Conservation (phyloP, 1,284 basidiomycete genomes). For the Cutaneotrichosporon sp. region DNA sequence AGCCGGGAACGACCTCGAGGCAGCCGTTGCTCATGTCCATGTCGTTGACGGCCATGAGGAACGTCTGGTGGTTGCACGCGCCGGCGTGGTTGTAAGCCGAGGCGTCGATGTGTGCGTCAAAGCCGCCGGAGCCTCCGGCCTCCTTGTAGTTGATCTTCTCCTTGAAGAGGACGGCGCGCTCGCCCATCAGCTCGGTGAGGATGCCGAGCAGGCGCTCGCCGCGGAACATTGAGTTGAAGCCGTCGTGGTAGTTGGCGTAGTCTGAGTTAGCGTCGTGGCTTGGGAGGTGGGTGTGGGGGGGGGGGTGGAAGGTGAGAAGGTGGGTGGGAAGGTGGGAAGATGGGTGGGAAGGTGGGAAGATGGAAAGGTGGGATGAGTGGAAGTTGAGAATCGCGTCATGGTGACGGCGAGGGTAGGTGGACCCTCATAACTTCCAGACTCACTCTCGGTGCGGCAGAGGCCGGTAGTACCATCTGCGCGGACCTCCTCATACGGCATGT, state of each 20-base stretch:
- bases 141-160: slow-evolving; percentile 51
- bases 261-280: slow-evolving; percentile 20
- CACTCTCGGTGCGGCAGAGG: slow-evolving; percentile 42
- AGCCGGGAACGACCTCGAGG: slow-evolving; percentile 43
- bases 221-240: slow-evolving; percentile 36
- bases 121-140: slow-evolving; percentile 38
- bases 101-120: slow-evolving; percentile 46
- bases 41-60: slow-evolving; percentile 44
- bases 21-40: slow-evolving; percentile 44
- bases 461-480: slow-evolving; percentile 34
- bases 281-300: too few species aligned
- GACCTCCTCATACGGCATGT: slow-evolving; percentile 45
- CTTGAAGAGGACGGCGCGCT: slow-evolving; percentile 41
- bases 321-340: neutral
- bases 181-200: slow-evolving; percentile 34
- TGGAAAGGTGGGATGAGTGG: too few species aligned
- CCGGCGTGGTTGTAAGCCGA: slow-evolving; percentile 35
- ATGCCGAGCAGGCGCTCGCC: slow-evolving; percentile 32
- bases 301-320: too few species aligned
- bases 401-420: neutral
- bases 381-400: neutral
- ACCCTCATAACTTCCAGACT: slow-evolving; percentile 8
- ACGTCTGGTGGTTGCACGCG: slow-evolving; percentile 33
- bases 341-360: too few species aligned
- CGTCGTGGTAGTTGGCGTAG: slow-evolving; percentile 39